A percentile compares a stretch with the other conserved stretches of the same genome.
Evolutionary conservation across 352 stramenopile species (phyloP).

Genomic region (Halophytophthora polymorphica): DNA sequence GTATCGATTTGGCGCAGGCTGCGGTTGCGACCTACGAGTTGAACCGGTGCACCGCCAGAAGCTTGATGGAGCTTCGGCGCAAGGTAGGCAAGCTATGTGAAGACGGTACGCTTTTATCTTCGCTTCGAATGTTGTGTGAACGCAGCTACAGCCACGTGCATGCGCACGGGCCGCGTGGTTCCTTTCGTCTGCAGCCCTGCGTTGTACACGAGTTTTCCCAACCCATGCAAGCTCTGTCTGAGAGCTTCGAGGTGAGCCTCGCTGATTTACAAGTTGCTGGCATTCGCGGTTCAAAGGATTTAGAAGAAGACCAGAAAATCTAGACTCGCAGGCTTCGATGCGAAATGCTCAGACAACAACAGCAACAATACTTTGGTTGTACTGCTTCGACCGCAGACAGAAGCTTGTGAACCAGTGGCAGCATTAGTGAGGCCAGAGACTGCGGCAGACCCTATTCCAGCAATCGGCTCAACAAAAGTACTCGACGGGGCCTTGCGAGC

Average conservation of each 20-base stretch:
- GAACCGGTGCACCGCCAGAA: background rate
- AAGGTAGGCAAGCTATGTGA: too few relatives aligned
- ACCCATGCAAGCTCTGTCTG: slow-evolving; percentile 1
- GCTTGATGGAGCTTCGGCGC: background rate
- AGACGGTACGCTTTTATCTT: background rate
- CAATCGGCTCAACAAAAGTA: background rate
- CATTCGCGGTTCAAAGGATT: too few relatives aligned
- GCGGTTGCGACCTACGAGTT: background rate
- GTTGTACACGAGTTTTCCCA: slow-evolving; percentile 1
- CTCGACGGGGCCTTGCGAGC: slow-evolving; percentile 6
- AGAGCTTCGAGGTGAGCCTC: slow-evolving; percentile 1
- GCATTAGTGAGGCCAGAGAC: background rate
- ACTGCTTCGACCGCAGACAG: too few relatives aligned
- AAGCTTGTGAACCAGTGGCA: too few relatives aligned
- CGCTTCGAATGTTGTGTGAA: too few relatives aligned
- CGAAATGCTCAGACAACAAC: too few relatives aligned
- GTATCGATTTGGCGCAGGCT: slow-evolving; percentile 12
- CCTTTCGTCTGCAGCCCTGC: background rate
- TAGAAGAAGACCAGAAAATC: too few relatives aligned
- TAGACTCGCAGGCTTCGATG: too few relatives aligned
- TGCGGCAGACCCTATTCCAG: background rate
- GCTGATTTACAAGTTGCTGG: too few relatives aligned
- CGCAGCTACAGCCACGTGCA: too few relatives aligned
- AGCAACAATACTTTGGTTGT: too few relatives aligned
- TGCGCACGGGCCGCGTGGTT: background rate